Evolutionary conservation across 306 rosid genomes (phyloP).

Genomic region (Cucumis sativus): DNA sequence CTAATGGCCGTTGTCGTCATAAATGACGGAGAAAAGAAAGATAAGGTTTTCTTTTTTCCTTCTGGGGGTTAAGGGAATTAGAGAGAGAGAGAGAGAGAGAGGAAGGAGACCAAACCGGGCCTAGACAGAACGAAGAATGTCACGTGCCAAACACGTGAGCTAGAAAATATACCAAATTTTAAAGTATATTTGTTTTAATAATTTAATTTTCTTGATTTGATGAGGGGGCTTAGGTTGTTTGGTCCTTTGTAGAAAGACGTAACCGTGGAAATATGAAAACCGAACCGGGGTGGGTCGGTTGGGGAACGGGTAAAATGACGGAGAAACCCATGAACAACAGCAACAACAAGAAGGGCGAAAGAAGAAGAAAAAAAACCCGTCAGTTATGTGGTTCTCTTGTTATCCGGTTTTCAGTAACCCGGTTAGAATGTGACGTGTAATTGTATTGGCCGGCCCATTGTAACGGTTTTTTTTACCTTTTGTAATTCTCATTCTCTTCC

Average conservation of each 20-base stretch:
- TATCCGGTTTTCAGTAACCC: not conserved
- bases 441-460: no score
- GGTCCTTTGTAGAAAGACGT: not conserved
- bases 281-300: not conserved
- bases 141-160: not conserved
- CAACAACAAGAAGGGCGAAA: not conserved
- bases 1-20: not conserved
- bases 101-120: not conserved
- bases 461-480: no score
- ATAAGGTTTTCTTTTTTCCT: not conserved
- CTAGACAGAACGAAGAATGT: not conserved
- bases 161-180: not conserved
- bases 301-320: not conserved
- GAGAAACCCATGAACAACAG: not conserved
- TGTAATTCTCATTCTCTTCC: no score
- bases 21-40: not conserved
- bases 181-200: not conserved
- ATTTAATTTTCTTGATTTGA: not conserved
- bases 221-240: not conserved
- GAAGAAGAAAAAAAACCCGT: not conserved
- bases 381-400: not conserved
- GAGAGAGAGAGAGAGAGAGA: not conserved
- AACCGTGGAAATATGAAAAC: not conserved
- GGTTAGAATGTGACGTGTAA: not conserved
- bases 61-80: not conserved